phyloP scores from a whole-genome alignment of 257 asterid genomes.

The Striga asiatica region DNA sequence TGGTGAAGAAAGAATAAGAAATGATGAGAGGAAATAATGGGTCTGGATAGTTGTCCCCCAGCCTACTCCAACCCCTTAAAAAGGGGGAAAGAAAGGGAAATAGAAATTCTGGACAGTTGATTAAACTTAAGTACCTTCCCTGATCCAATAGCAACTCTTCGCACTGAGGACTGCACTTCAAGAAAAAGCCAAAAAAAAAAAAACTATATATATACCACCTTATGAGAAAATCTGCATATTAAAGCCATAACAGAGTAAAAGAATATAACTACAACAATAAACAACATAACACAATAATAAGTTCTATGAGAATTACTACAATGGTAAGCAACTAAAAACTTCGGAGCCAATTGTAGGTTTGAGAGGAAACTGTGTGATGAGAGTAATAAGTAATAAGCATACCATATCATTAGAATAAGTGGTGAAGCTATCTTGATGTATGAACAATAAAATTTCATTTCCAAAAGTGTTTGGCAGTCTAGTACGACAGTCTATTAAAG shows the following conservation, averaged over 20 bases:
- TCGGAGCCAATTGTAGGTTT: too few species aligned
- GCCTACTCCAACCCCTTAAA: background rate
- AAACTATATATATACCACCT: constrained; percentile 10
- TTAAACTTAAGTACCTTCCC: constrained; percentile 54
- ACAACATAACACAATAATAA: too few species aligned
- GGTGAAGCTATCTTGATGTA: too few species aligned
- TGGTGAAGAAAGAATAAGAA: background rate
- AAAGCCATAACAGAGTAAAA: constrained; percentile 2
- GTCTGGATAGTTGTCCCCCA: background rate
- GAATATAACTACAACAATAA: background rate
- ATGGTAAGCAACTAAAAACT: too few species aligned
- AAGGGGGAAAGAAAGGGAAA: too few species aligned
- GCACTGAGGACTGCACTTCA: constrained; percentile 76
- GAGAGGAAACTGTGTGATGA: too few species aligned
- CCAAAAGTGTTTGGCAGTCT: too few species aligned
- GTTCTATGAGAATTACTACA: too few species aligned
- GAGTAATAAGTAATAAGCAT: too few species aligned
- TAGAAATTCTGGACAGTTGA: background rate
- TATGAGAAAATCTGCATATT: constrained; percentile 7
- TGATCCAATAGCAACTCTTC: constrained; percentile 64
- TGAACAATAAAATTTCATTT: too few species aligned
- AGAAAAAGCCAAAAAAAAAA: constrained; percentile 14
- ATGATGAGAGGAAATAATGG: background rate
- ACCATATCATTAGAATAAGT: too few species aligned
- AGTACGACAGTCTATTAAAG: too few species aligned